Conservation (phyloP, 2,329 filamentous ascomycete genomes). For the Sarocladium brachiariae region DNA sequence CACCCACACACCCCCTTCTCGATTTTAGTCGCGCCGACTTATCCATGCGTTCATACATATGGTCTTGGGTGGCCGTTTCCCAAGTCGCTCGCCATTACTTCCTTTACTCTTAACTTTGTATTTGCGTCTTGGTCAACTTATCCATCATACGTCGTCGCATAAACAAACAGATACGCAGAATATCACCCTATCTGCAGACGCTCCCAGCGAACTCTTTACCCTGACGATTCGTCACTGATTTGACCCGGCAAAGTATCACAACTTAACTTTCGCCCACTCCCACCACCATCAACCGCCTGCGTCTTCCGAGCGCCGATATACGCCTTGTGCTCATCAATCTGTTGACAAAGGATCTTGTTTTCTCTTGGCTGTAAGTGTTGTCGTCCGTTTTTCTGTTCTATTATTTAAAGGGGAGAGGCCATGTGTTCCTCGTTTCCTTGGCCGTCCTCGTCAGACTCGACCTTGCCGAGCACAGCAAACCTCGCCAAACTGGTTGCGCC, state of each 20-base stretch:
- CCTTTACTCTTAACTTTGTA: not conserved
- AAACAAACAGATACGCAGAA: not conserved
- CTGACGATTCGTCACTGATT: not conserved
- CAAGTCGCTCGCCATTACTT: conserved; percentile 5
- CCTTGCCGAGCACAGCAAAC: not conserved
- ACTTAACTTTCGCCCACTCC: not conserved
- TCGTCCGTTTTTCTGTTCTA: too few relatives aligned
- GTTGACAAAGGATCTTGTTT: too few relatives aligned
- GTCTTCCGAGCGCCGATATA: too few relatives aligned
- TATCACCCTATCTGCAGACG: not conserved
- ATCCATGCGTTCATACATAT: conserved; percentile 10
- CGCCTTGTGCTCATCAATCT: not conserved
- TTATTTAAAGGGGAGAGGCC: too few relatives aligned
- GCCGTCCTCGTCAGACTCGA: conserved; percentile 3
- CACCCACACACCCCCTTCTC: conserved; percentile 8
- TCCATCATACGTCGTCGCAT: not conserved
- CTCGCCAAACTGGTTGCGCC: conserved; percentile 3
- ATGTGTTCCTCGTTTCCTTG: not conserved
- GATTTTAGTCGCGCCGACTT: conserved; percentile 9
- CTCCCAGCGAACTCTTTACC: not conserved
- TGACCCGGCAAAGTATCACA: not conserved
- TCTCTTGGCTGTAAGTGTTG: too few relatives aligned
- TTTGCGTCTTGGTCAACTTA: not conserved
- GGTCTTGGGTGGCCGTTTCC: conserved; percentile 6
- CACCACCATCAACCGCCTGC: not conserved